phyloP scores from a whole-genome alignment of 257 asterid species.

The Penstemon newberryi region DNA sequence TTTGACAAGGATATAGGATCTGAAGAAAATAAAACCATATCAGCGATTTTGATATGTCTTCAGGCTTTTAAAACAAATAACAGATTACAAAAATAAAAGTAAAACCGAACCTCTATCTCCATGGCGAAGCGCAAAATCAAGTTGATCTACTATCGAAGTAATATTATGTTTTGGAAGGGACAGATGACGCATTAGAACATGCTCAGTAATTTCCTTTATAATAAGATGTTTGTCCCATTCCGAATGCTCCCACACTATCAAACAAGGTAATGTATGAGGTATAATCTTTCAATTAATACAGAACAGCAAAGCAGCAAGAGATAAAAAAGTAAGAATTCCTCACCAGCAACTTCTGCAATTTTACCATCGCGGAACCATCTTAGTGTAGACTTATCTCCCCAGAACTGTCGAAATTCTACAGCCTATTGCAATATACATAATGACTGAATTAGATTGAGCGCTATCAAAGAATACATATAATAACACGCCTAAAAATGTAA shows the following conservation, averaged over 20 bases:
- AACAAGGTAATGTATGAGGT: conserved; percentile 22
- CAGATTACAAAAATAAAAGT: conserved; percentile 7
- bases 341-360: conserved; percentile 96
- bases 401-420: conserved; percentile 78
- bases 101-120: conserved; percentile 60
- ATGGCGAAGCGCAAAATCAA: conserved; percentile 76
- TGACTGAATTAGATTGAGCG: conserved; percentile 5
- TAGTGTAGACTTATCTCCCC: conserved; percentile 94
- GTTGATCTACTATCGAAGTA: conserved; percentile 72
- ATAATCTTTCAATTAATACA: conserved; percentile 18
- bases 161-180: conserved; percentile 70
- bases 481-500: conserved; percentile 11
- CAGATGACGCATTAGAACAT: conserved; percentile 77
- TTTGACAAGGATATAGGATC: conserved; percentile 74
- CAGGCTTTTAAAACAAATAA: conserved; percentile 16
- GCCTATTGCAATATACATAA: conserved; percentile 54
- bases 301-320: conserved; percentile 29
- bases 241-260: conserved; percentile 75
- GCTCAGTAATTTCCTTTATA: conserved; percentile 70
- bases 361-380: conserved; percentile 88
- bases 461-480: conserved; percentile 7
- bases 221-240: conserved; percentile 89
- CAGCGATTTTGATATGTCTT: conserved; percentile 18
- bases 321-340: conserved; percentile 32
- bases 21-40: conserved; percentile 37